These are phyloP conservation scores for Penicillium arizonense DNA, from an alignment of 495 filamentous ascomycete genomes.

Conservation along the genomic window DNA sequence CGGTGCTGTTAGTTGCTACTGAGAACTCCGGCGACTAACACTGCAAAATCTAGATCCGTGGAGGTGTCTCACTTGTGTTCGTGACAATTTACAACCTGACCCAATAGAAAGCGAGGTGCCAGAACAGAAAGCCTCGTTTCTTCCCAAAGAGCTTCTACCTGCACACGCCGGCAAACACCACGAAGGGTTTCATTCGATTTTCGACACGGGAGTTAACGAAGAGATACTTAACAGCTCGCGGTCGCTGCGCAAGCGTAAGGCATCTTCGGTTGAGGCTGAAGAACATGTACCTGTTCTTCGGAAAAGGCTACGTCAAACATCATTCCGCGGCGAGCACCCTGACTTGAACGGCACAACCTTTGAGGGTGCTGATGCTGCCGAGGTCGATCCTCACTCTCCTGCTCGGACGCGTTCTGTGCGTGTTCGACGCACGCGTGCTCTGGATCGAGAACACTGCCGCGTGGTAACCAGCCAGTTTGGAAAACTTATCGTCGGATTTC, in stretches of 20 bases:
- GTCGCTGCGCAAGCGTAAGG: conserved; percentile 82
- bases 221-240: conserved; percentile 85
- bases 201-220: conserved; percentile 71
- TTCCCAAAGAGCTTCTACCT: conserved; percentile 74
- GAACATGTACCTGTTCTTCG: conserved; percentile 46
- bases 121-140: conserved; percentile 46
- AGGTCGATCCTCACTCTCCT: conserved; percentile 20
- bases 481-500: conserved; percentile 58
- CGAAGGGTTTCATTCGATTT: conserved; percentile 82
- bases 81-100: conserved; percentile 59
- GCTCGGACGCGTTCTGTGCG: conserved; percentile 31
- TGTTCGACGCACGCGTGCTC: conserved; percentile 35
- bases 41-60: conserved; percentile 53
- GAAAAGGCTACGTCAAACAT: conserved; percentile 43
- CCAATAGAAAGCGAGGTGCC: conserved; percentile 37
- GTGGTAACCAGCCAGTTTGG: conserved; percentile 34
- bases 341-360: conserved; percentile 16
- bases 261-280: conserved; percentile 54
- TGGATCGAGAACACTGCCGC: conserved; percentile 36
- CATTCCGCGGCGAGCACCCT: conserved; percentile 22
- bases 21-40: conserved; percentile 19
- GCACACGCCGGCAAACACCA: conserved; percentile 65
- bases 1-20: background rate
- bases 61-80: conserved; percentile 77
- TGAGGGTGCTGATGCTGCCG: conserved; percentile 20